Percentiles rank a stretch among this genome's conserved stretches.
These are phyloP conservation scores for Arthrobotrys conoides DNA, from an alignment of 2,329 filamentous ascomycete genomes.

Conservation along the genomic window DNA sequence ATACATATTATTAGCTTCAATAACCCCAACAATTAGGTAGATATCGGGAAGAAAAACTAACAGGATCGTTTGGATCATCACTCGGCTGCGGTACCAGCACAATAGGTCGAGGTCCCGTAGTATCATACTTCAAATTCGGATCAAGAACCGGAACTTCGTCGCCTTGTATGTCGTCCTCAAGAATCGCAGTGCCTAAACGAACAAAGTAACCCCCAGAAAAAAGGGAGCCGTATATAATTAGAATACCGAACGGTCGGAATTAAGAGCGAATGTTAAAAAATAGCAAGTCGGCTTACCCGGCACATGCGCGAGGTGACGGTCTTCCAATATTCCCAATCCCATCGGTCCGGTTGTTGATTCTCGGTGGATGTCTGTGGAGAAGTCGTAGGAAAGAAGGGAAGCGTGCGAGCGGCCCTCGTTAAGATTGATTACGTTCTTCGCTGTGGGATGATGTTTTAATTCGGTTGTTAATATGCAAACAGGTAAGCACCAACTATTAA, in stretches of 20 bases:
- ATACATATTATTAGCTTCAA: conserved; percentile 9
- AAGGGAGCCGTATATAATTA: conserved; percentile 7
- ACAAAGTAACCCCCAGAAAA: neutral
- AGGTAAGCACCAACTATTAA: conserved; percentile 7
- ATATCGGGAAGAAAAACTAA: conserved; percentile 71
- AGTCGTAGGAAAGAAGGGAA: conserved; percentile 5
- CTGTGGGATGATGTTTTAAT: conserved; percentile 24
- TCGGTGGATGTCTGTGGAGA: conserved; percentile 25
- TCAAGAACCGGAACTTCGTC: conserved; percentile 47
- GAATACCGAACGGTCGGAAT: conserved; percentile 42
- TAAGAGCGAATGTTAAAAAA: conserved; percentile 28
- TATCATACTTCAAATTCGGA: conserved; percentile 77
- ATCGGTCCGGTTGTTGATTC: conserved; percentile 67
- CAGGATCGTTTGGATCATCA: conserved; percentile 89
- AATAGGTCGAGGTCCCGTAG: conserved; percentile 76
- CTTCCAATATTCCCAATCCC: conserved; percentile 82
- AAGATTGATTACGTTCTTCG: conserved; percentile 28
- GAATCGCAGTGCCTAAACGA: conserved; percentile 57
- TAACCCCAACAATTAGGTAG: neutral
- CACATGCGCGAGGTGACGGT: conserved; percentile 77
- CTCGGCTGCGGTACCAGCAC: conserved; percentile 92
- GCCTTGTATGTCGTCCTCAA: conserved; percentile 46
- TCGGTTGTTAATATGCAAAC: conserved; percentile 36
- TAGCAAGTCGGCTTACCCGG: conserved; percentile 74
- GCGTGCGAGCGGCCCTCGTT: conserved; percentile 3